Evolutionary conservation across 179 eudicot species (phyloP).

Genomic region (Sideroxylon spinosum): DNA sequence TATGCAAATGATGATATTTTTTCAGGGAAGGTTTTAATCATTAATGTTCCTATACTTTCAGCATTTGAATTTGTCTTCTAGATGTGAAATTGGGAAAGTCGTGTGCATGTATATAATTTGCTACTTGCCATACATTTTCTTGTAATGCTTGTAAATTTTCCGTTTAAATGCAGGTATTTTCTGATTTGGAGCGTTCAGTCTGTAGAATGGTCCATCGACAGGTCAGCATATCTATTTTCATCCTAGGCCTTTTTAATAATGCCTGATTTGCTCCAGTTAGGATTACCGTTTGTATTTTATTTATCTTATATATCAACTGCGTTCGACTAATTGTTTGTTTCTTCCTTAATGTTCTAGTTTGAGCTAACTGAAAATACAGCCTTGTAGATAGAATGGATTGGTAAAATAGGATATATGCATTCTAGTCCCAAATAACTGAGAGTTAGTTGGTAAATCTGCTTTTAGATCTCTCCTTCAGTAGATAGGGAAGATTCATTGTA

Average conservation of each 20-base stretch:
- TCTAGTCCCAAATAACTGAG: not conserved
- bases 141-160: not conserved
- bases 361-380: not conserved
- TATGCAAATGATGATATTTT: no score
- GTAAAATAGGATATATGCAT: not conserved
- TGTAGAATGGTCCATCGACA: constrained; percentile 93
- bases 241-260: not conserved
- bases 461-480: no score
- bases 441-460: no score
- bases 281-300: not conserved
- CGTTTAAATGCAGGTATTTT: constrained; percentile 55
- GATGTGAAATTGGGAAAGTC: constrained; percentile 1
- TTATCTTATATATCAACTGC: not conserved
- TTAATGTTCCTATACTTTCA: not conserved
- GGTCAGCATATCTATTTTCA: constrained; percentile 35
- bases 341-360: not conserved
- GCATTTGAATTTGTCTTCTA: not conserved
- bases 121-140: not conserved
- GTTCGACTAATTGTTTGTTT: not conserved
- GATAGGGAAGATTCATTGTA: no score
- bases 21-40: no score
- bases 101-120: not conserved
- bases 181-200: constrained; percentile 92
- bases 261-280: not conserved
- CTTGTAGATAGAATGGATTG: not conserved